A percentile compares a stretch with the other conserved stretches of the same genome.
These are phyloP conservation scores for Penicillium griseofulvum DNA, from an alignment of 2,329 filamentous ascomycete species.

Conservation along the genomic window DNA sequence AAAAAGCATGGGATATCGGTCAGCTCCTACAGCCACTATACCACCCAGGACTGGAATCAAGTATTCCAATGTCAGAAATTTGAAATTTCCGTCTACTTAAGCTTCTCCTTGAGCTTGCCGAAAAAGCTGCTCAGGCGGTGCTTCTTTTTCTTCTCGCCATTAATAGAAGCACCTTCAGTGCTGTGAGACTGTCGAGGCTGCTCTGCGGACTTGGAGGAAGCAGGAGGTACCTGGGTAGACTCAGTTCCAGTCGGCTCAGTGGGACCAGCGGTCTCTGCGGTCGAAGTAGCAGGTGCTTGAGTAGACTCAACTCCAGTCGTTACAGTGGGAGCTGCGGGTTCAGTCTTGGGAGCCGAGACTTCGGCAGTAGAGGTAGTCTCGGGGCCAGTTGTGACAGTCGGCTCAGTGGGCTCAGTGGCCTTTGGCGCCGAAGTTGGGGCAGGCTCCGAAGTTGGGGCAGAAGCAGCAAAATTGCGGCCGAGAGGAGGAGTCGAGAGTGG, in stretches of 20 bases:
- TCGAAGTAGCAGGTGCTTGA: constrained; percentile 20
- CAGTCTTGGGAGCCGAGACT: constrained; percentile 16
- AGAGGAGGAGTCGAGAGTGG: constrained; percentile 26
- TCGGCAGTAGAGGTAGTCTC: constrained; percentile 17
- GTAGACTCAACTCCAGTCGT: constrained; percentile 24
- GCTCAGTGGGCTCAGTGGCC: constrained; percentile 6
- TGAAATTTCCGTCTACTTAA: constrained; percentile 34
- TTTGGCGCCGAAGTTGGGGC: constrained; percentile 12
- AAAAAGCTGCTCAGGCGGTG: constrained; percentile 63
- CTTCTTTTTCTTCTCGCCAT: constrained; percentile 54
- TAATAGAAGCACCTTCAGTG: constrained; percentile 22
- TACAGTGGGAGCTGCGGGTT: constrained; percentile 19
- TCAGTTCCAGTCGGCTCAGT: constrained; percentile 26
- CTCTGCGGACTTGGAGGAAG: constrained; percentile 19
- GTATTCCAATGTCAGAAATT: neutral
- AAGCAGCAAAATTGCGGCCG: constrained; percentile 12
- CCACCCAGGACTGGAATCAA: neutral
- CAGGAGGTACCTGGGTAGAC: constrained; percentile 18
- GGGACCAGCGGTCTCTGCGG: constrained; percentile 14
- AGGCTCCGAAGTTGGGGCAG: constrained; percentile 3
- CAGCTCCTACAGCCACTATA: neutral
- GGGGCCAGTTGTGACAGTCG: constrained; percentile 17
- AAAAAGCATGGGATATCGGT: constrained; percentile 3
- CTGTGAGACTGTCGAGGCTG: constrained; percentile 9
- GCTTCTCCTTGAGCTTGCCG: constrained; percentile 54